phyloP scores from a whole-genome alignment of 1,284 basidiomycete genomes.

The Mycena sp. region DNA sequence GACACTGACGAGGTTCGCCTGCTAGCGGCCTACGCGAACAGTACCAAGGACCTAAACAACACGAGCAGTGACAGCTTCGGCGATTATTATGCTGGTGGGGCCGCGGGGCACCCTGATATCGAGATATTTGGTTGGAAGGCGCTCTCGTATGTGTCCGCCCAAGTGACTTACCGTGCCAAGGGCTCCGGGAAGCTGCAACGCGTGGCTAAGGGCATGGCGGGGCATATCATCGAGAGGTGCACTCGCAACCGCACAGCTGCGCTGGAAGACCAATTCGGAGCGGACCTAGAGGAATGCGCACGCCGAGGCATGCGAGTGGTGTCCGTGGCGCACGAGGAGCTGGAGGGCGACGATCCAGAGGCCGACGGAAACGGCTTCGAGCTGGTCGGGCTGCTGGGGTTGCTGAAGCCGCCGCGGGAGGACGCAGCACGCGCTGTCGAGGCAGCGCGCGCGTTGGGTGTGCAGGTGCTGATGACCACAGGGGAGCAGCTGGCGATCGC shows the following conservation, averaged over 20 bases:
- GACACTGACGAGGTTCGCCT: conserved; percentile 90
- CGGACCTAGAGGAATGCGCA: conserved; percentile 96
- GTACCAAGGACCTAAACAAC: conserved; percentile 97
- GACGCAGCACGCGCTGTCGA: conserved; percentile 99
- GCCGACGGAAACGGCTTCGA: conserved; percentile 95
- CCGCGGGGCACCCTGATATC: conserved; percentile 88
- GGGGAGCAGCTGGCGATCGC: conserved; percentile 98
- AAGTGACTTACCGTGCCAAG: conserved; percentile 96
- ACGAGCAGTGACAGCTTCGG: conserved; percentile 82
- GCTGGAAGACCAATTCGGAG: conserved; percentile 89
- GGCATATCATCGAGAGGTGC: conserved; percentile 85
- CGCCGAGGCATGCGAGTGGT: conserved; percentile 95
- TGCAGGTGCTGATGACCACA: conserved; percentile 99
- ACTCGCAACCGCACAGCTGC: conserved; percentile 94
- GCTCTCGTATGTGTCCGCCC: conserved; percentile 97
- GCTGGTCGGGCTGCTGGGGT: conserved; percentile 94
- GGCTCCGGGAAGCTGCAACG: no score
- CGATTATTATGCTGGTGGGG: conserved; percentile 59
- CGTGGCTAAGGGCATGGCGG: conserved; percentile 97
- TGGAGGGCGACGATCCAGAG: conserved; percentile 83
- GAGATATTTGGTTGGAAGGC: conserved; percentile 98
- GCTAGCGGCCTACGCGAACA: conserved; percentile 93
- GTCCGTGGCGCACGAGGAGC: conserved; percentile 94
- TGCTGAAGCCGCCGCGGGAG: conserved; percentile 96
- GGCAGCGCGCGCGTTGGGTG: conserved; percentile 93